phyloP scores from a whole-genome alignment of 352 stramenopile species.

The Globisporangium uncinulatum region DNA sequence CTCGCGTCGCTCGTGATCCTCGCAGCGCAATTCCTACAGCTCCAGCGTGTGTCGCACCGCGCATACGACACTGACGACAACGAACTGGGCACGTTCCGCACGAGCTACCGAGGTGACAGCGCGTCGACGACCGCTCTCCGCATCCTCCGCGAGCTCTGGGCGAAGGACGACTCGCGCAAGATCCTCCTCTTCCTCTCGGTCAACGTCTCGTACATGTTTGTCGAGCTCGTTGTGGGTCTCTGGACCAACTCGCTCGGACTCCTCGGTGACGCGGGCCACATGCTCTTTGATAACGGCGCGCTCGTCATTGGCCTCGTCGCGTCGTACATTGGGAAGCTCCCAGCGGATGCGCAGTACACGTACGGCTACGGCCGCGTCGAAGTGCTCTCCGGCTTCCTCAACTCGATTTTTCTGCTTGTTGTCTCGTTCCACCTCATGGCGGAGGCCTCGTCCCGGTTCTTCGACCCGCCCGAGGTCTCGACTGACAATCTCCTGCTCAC shows the following conservation, averaged over 20 bases:
- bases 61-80: conserved; percentile 12
- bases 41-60: conserved; percentile 15
- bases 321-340: conserved; percentile 76
- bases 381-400: conserved; percentile 84
- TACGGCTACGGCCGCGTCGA: conserved; percentile 86
- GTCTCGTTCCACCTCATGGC: conserved; percentile 82
- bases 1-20: conserved; percentile 40
- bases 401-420: conserved; percentile 78
- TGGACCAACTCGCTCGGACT: conserved; percentile 83
- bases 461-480: conserved; percentile 67
- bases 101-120: conserved; percentile 1
- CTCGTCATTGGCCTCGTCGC: conserved; percentile 81
- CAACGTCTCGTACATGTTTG: conserved; percentile 85
- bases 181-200: conserved; percentile 80
- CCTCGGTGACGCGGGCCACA: conserved; percentile 84
- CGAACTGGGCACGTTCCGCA: conserved; percentile 44
- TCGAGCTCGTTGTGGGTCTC: conserved; percentile 81
- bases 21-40: conserved; percentile 35
- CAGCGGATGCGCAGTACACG: conserved; percentile 64
- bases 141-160: conserved; percentile 46
- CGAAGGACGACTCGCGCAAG: conserved; percentile 54
- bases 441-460: conserved; percentile 67
- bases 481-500: conserved; percentile 85
- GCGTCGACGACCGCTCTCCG: conserved; percentile 5
- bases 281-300: conserved; percentile 86